Evolutionary conservation across 2,329 filamentous ascomycete species (phyloP).

Genomic region (Pseudogymnoascus sp.): DNA sequence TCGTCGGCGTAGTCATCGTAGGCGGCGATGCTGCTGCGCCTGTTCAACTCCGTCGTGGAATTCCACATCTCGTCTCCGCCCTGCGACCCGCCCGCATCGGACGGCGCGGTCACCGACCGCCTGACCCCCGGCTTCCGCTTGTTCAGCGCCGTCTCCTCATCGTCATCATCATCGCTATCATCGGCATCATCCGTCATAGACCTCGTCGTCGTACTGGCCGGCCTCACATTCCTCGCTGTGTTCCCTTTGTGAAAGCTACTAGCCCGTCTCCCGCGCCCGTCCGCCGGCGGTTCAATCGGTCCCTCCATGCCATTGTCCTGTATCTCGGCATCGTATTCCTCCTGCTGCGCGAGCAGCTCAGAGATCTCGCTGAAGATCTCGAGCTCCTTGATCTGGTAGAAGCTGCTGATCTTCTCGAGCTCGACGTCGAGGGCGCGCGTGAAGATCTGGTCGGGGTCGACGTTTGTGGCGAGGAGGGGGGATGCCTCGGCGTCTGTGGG

Average conservation of each 20-base stretch:
- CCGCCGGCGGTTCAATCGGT: not conserved
- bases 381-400: constrained; percentile 81
- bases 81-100: constrained; percentile 17
- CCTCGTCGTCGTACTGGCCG: constrained; percentile 37
- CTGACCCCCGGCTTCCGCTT: constrained; percentile 23
- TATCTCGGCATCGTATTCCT: constrained; percentile 45
- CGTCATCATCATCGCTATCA: constrained; percentile 61
- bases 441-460: constrained; percentile 76
- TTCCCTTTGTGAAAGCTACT: constrained; percentile 20
- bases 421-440: constrained; percentile 75
- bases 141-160: constrained; percentile 43
- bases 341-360: constrained; percentile 66
- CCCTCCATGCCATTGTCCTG: constrained; percentile 24
- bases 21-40: constrained; percentile 51
- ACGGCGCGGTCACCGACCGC: constrained; percentile 27
- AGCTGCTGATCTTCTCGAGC: constrained; percentile 86
- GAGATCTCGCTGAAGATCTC: constrained; percentile 79
- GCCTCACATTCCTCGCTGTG: constrained; percentile 37
- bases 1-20: constrained; percentile 77
- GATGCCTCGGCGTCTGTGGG: constrained; percentile 72
- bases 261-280: constrained; percentile 13
- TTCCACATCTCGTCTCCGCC: constrained; percentile 47
- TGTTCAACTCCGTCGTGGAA: constrained; percentile 52
- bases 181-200: constrained; percentile 49
- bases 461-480: constrained; percentile 63